Base-by-base conservation (phyloP, 1,139 yeast genomes). In the Pichia sp. region DNA sequence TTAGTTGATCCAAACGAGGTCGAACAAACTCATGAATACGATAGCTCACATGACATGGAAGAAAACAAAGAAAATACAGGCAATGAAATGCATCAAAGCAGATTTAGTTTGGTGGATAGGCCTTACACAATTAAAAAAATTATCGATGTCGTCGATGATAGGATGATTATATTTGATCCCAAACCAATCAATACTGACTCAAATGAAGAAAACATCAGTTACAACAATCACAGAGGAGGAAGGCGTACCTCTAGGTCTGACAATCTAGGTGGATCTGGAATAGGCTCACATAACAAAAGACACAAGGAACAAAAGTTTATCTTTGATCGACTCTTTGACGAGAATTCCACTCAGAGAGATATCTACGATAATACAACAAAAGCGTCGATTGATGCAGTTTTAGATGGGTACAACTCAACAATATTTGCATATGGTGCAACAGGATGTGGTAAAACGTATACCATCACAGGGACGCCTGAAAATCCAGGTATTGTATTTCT, bases 381-480 rank as follows among this genome's bases (percentile, higher is more conserved):
- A 35, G 91, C 94, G 0, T 62, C 86, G 31, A 62, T 88, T 8
- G 87, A 79, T 44, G 72, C 81, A 29, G 77, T 86, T 0, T 57
- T 88, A 31, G 94, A 83, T 46, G 96, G 96, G 0, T 85, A 66
- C 57, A 86, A 88, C 57, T 81, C 94, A 6, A 87, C 96, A 0
- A 87, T 88, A 0, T 91, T 91, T 63, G 97, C 98, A 2, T 91
- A 91, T 55, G 98, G 98, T 3, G 96, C 96, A 20, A 87, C 98
- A 0, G 98, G 98, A 0, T 91, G 97, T 58, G 98, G 98, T n/a
- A 88, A 88, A 55, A 87, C 97, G 0, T 87, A 82, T 55, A 88
- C 97, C 0, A 84, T 88, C 28, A 73, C 80, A 58, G 96, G 97
- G 0, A 72, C 77, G 0, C 69, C 77, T 0, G 69, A 70, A 1